phyloP scores from a whole-genome alignment of 257 asterid species.

The Solanum medicagineum region DNA sequence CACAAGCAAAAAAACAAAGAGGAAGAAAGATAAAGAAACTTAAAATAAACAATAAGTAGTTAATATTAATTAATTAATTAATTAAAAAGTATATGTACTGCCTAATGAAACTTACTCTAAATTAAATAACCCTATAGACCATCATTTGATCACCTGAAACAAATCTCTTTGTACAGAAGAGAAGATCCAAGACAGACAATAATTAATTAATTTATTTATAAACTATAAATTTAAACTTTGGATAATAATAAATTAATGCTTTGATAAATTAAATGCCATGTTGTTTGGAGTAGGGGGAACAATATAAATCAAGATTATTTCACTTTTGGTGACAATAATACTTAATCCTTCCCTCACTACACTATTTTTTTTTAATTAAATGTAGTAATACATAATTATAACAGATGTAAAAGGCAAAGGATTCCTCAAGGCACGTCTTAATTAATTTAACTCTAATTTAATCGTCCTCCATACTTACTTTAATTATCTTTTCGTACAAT shows the following conservation, averaged over 20 bases:
- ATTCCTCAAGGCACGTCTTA: constrained; percentile 43
- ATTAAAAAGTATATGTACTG: not conserved
- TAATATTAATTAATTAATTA: not conserved
- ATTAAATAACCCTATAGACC: constrained; percentile 12
- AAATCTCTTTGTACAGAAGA: constrained; percentile 43
- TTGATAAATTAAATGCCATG: constrained; percentile 28
- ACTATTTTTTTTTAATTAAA: not conserved
- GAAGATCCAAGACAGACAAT: constrained; percentile 42
- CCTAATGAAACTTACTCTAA: not conserved
- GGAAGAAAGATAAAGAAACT: constrained; percentile 12
- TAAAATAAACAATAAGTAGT: constrained; percentile 33
- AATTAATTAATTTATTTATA: not conserved
- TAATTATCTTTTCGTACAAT: not conserved
- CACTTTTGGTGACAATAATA: constrained; percentile 20
- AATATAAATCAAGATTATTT: constrained; percentile 29
- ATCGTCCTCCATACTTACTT: not conserved
- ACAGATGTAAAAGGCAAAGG: constrained; percentile 18
- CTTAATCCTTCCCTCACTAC: not conserved
- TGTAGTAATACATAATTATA: not conserved
- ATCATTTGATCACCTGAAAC: constrained; percentile 46
- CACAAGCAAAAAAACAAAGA: not conserved
- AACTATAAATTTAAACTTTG: not conserved
- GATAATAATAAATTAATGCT: constrained; percentile 2
- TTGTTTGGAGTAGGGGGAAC: constrained; percentile 87
- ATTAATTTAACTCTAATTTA: not conserved